Percentiles rank a stretch among this genome's conserved stretches.
Conservation (phyloP, 2,329 filamentous ascomycete species). For the Exutisphaerella laricina region DNA sequence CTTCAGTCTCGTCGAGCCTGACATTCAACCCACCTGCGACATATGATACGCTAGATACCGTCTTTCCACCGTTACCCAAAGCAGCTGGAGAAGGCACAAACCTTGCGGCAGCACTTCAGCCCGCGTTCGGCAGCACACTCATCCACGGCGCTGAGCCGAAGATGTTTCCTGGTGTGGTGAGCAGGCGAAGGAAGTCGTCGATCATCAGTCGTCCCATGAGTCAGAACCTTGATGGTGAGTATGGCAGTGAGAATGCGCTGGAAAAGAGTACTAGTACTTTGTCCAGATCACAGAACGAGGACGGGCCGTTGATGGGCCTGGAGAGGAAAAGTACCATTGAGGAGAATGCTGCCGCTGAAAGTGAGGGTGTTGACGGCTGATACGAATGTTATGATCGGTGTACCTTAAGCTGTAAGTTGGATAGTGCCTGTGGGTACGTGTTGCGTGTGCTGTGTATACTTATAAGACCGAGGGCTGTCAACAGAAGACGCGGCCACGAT, state of each 20-base stretch:
- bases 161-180: slow-evolving; percentile 67
- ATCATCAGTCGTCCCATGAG: slow-evolving; percentile 10
- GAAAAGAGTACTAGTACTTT: slow-evolving; percentile 20
- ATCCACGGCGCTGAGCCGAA: slow-evolving; percentile 56
- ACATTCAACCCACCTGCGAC: slow-evolving; percentile 13
- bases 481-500: too few species aligned
- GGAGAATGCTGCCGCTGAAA: slow-evolving; percentile 12
- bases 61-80: slow-evolving; percentile 7
- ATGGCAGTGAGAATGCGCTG: slow-evolving; percentile 13
- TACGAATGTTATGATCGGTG: too few species aligned
- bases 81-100: not conserved
- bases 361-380: slow-evolving; percentile 8
- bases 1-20: slow-evolving; percentile 6
- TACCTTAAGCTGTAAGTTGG: too few species aligned
- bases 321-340: slow-evolving; percentile 17
- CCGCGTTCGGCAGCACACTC: slow-evolving; percentile 41
- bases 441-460: too few species aligned
- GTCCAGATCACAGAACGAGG: slow-evolving; percentile 10
- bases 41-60: slow-evolving; percentile 6
- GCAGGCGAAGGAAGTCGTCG: slow-evolving; percentile 34
- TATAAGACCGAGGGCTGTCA: too few species aligned
- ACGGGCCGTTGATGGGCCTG: slow-evolving; percentile 12
- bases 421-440: too few species aligned
- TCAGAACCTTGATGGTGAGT: slow-evolving; percentile 3
- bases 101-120: slow-evolving; percentile 29